A percentile compares a stretch with the other conserved stretches of the same genome.
Conservation (phyloP, 345 rosid species). For the Boechera divaricarpa region DNA sequence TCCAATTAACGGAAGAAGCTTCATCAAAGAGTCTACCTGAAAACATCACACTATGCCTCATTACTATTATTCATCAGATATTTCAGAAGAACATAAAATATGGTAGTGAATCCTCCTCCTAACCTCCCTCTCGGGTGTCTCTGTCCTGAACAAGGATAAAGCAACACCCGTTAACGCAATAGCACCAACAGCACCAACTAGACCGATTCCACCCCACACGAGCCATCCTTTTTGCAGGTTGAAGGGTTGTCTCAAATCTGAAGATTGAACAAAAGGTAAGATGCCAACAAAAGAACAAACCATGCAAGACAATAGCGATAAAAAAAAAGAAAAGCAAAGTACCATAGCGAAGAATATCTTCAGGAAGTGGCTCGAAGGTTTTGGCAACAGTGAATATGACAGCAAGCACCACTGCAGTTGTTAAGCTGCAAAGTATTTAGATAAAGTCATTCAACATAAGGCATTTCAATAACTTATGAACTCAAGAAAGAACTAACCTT, state of each 20-base stretch:
- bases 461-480: conserved; percentile 4
- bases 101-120: conserved; percentile 16
- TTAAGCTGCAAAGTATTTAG: conserved; percentile 57
- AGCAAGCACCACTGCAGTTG: conserved; percentile 77
- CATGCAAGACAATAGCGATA: not conserved
- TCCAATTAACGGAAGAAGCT: conserved; percentile 49
- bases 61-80: conserved; percentile 12
- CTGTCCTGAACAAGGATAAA: conserved; percentile 44
- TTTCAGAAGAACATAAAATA: not conserved
- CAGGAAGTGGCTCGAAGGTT: conserved; percentile 80
- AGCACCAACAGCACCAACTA: conserved; percentile 46
- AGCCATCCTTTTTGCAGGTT: conserved; percentile 48
- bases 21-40: conserved; percentile 50
- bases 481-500: not conserved
- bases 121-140: conserved; percentile 49
- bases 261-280: conserved; percentile 12
- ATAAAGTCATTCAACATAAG: conserved; percentile 29
- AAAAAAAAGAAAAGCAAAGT: conserved; percentile 16
- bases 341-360: conserved; percentile 85
- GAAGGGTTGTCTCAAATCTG: conserved; percentile 49
- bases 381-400: conserved; percentile 68
- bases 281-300: conserved; percentile 20
- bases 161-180: conserved; percentile 48
- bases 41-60: conserved; percentile 31
- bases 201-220: conserved; percentile 49